Evolutionary conservation across 129 eudicot genomes (phyloP), one percentile per base, ranked within the genome.

Genomic region (Chrysanthemum makinoi): DNA sequence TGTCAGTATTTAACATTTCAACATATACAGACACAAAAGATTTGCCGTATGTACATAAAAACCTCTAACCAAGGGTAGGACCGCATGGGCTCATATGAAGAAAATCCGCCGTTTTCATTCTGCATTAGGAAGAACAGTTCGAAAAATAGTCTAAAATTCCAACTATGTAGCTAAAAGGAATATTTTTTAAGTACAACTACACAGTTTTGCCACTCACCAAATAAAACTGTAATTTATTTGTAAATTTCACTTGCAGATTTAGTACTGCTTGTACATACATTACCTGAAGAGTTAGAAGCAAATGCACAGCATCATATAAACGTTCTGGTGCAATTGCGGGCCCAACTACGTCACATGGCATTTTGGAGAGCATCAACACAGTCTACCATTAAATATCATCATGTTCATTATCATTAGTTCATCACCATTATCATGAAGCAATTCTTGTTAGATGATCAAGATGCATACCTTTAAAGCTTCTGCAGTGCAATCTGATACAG

Each of bases 401-500:
- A 17, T 6, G 6, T 6, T 47, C 56, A 47, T 10, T 39, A 30
- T 19, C 44, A 20, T 60, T 20, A 72, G 46, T 39, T 72, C 43
- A 47, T 57, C 53, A 56, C 20, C 63, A 59, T 68, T 52, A 67
- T 47, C 30, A 3, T 46, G 54, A 76, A 58, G 63, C 28, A 1
- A 48, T 48, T 58, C 10, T 39, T 39, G 46, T 39, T 39, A 39
- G 46, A 39, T 39, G 46, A 6, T 39, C 46, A 39, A 1, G 51
- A 43, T 46, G 24, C 66, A 18, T 70, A 35, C 94, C 83, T 87
- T 83, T n/a, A 87, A 80, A 49, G 86, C 87, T 72, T 87, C 94
- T 30, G 87, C 89, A 51, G 94, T 87, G 65, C 89, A 82, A 82
- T 87, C 94, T 59, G 94, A 87, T 12, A 82, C 83, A 33, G 82